These are phyloP conservation scores for Trametes meyenii DNA, from an alignment of 768 basidiomycete genomes.

Conservation along the genomic window DNA sequence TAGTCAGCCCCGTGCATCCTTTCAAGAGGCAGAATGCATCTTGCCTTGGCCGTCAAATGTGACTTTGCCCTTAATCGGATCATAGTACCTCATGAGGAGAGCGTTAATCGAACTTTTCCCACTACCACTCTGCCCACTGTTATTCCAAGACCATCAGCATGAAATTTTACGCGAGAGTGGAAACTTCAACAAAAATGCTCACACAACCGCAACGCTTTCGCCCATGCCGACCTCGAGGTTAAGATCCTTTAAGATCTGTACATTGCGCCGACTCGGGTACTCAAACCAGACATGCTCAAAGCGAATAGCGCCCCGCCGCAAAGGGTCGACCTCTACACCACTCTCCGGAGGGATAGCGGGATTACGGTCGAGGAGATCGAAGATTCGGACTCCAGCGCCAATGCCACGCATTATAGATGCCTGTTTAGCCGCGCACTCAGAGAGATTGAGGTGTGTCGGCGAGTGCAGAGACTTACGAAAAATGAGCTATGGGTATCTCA, in stretches of 20 bases:
- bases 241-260: conserved; percentile 81
- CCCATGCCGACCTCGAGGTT: conserved; percentile 81
- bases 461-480: conserved; percentile 38
- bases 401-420: conserved; percentile 96
- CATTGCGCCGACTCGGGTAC: conserved; percentile 85
- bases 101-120: conserved; percentile 94
- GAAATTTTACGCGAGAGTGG: background rate
- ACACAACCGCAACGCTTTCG: conserved; percentile 92
- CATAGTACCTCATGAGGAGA: conserved; percentile 86
- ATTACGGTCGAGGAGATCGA: conserved; percentile 83
- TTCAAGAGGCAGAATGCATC: background rate
- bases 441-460: background rate
- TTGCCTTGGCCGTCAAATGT: conserved; percentile 85
- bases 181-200: conserved; percentile 38
- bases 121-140: conserved; percentile 87
- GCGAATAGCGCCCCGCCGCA: conserved; percentile 67
- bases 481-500: conserved; percentile 35
- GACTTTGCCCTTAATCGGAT: conserved; percentile 79
- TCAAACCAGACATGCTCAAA: conserved; percentile 88
- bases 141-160: background rate
- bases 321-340: conserved; percentile 59
- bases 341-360: conserved; percentile 70
- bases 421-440: conserved; percentile 39
- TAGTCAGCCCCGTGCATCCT: background rate
- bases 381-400: conserved; percentile 91